A percentile compares a stretch with the other conserved stretches of the same genome.
These are phyloP conservation scores for Trichocladium uniseriatum DNA, from an alignment of 495 filamentous ascomycete genomes.

Conservation along the genomic window DNA sequence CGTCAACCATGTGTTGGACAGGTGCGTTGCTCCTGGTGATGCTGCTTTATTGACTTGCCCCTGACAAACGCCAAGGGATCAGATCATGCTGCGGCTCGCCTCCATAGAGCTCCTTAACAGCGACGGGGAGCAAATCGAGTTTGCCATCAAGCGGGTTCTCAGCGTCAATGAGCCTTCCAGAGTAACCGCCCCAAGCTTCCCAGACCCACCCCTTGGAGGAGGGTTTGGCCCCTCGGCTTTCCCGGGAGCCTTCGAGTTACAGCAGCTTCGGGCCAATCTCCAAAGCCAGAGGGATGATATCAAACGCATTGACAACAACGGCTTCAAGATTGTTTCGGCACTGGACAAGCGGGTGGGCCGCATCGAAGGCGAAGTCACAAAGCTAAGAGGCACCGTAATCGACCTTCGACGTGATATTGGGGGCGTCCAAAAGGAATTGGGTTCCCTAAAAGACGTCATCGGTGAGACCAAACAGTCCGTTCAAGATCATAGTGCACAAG, in stretches of 20 bases:
- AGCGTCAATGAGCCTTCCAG: conserved; percentile 17
- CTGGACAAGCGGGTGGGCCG: conserved; percentile 22
- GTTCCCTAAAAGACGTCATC: conserved; percentile 17
- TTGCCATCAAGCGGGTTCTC: conserved; percentile 25
- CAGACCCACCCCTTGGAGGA: not conserved
- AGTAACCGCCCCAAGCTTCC: not conserved
- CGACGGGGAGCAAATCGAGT: conserved; percentile 9
- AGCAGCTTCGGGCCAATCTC: conserved; percentile 19
- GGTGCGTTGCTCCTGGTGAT: conserved; percentile 14
- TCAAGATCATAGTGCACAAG: conserved; percentile 6
- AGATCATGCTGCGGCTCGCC: conserved; percentile 18
- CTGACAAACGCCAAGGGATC: conserved; percentile 16
- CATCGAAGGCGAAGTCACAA: conserved; percentile 20
- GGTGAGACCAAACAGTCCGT: conserved; percentile 7
- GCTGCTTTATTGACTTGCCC: not conserved
- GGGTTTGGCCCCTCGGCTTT: not conserved
- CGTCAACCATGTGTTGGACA: conserved; percentile 27
- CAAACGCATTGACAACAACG: conserved; percentile 26
- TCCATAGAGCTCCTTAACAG: conserved; percentile 14
- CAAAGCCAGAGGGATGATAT: conserved; percentile 25
- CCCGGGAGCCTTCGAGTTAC: conserved; percentile 3
- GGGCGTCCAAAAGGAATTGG: conserved; percentile 13
- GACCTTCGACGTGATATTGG: conserved; percentile 11
- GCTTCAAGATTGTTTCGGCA: conserved; percentile 24
- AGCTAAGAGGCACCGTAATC: conserved; percentile 14